phyloP scores from a whole-genome alignment of 1,284 basidiomycete species.

The Ustilago tritici region DNA sequence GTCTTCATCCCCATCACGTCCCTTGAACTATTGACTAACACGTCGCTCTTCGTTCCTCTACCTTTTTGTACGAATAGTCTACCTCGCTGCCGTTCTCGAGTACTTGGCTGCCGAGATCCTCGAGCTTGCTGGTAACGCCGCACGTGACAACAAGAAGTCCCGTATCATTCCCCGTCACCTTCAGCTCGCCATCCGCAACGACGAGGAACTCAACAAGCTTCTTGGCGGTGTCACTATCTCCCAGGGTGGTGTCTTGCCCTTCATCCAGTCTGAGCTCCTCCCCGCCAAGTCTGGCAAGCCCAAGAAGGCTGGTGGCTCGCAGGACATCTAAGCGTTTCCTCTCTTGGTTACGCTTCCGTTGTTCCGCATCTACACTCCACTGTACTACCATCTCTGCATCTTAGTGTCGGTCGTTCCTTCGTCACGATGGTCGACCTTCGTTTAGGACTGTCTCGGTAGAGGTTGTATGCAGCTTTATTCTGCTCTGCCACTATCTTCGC shows the following conservation, averaged over 20 bases:
- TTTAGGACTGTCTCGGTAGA: slow-evolving; percentile 27
- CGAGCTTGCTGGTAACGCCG: slow-evolving; percentile 93
- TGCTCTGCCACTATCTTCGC: slow-evolving; percentile 11
- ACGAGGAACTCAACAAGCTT: slow-evolving; percentile 82
- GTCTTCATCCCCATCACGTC: neutral
- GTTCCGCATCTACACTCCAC: slow-evolving; percentile 28
- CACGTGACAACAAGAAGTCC: slow-evolving; percentile 94
- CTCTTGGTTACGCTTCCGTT: slow-evolving; percentile 14
- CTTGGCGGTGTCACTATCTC: slow-evolving; percentile 74
- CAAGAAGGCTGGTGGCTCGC: slow-evolving; percentile 68
- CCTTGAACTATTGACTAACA: slow-evolving; percentile 11
- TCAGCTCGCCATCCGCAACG: slow-evolving; percentile 93
- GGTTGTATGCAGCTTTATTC: neutral
- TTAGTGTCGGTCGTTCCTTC: neutral
- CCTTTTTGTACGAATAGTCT: slow-evolving; percentile 74
- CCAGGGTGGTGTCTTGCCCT: slow-evolving; percentile 91
- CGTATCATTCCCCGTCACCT: slow-evolving; percentile 95
- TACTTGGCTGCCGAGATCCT: slow-evolving; percentile 92
- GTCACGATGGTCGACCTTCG: slow-evolving; percentile 5
- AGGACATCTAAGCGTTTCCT: slow-evolving; percentile 61
- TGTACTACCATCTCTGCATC: slow-evolving; percentile 28
- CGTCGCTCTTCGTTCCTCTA: neutral
- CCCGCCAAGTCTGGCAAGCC: slow-evolving; percentile 77
- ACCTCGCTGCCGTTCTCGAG: slow-evolving; percentile 88
- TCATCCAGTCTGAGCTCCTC: slow-evolving; percentile 85